Evolutionary conservation across 768 basidiomycete genomes (phyloP), one percentile per base, ranked within the genome.

Genomic region (Sarcodon sp.): DNA sequence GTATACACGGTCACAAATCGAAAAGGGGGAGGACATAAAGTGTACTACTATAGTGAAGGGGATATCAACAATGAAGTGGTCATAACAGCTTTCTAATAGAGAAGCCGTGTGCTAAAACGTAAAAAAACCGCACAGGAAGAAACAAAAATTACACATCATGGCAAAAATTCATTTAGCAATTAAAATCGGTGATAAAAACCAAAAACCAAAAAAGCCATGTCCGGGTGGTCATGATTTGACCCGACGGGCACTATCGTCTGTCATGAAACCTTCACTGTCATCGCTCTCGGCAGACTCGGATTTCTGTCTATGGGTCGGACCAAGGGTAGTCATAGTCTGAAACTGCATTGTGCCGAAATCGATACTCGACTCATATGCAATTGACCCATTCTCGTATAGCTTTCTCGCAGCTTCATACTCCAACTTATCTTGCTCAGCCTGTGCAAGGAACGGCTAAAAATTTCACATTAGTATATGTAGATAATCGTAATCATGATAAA

Each of bases 401-500:
- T 86, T 77, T 41, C 87, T 72, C 34, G 89, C 86, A 33, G 79
- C 75, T 59, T 93, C 89, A 64, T 94, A 94, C 56, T 90, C 85
- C 67, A 89, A 79, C 69, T 94, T 94, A 74, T 94, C 91, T 61
- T 88, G 84, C 63, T 94, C 91, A 11, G 91, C 92, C 64, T 90
- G 89, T 12, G 85, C 83, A 37, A 96, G 72, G 72, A 89, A 96
- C 1, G 92, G 91, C 89, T 94, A 50, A 53, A 34, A 47, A 51
- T 49, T 38, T 27, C 50, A 45, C 43, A 52, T 54, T 51, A 50
- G 48, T 15, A 31, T 43, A 36, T 18, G 35, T 36, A 27, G 16
- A 31, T 51, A 36, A 46, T 51, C 44, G 44, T 62, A 18, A 57
- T 53, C 51, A 51, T 33, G 46, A 41, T 36, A n/a, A 39, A 51